Percentiles rank a stretch among this genome's conserved stretches.
Evolutionary conservation across 176 grass and related monocot species (phyloP).

Genomic region (Canna indica): DNA sequence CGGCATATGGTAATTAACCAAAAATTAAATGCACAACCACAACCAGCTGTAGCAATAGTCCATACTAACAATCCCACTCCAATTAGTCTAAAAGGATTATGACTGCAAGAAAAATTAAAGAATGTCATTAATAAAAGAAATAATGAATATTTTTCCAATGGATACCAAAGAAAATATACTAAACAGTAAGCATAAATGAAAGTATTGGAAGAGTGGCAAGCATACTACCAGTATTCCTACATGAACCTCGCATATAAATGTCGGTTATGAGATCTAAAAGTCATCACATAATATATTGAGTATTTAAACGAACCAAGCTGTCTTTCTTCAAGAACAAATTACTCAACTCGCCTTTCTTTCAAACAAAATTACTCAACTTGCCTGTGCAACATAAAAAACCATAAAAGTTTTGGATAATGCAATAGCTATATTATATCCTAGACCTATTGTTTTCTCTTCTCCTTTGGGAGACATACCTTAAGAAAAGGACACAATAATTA

Average conservation of each 20-base stretch:
- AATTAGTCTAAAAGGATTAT: slow-evolving; percentile 98
- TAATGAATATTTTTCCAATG: slow-evolving; percentile 2
- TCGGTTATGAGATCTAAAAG: background rate
- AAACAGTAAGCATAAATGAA: background rate
- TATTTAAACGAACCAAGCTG: no score
- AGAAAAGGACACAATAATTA: background rate
- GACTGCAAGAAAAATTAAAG: slow-evolving; percentile 35
- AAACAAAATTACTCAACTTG: background rate
- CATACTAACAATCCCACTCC: slow-evolving; percentile 86
- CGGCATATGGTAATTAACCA: slow-evolving; percentile 97
- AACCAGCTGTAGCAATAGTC: slow-evolving; percentile 93
- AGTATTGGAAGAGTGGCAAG: background rate
- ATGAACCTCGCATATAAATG: background rate
- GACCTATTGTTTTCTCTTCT: no score
- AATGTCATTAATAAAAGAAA: slow-evolving; percentile 2
- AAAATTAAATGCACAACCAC: slow-evolving; percentile 87
- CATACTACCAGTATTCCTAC: background rate
- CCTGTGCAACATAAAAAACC: background rate
- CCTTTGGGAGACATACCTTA: no score
- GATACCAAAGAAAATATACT: background rate
- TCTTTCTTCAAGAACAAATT: background rate
- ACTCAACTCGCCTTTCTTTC: background rate
- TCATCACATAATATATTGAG: background rate
- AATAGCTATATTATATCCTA: no score
- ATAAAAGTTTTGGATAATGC: background rate